Conservation (phyloP, 2,329 filamentous ascomycete genomes). For the Verticillium isaacii region DNA sequence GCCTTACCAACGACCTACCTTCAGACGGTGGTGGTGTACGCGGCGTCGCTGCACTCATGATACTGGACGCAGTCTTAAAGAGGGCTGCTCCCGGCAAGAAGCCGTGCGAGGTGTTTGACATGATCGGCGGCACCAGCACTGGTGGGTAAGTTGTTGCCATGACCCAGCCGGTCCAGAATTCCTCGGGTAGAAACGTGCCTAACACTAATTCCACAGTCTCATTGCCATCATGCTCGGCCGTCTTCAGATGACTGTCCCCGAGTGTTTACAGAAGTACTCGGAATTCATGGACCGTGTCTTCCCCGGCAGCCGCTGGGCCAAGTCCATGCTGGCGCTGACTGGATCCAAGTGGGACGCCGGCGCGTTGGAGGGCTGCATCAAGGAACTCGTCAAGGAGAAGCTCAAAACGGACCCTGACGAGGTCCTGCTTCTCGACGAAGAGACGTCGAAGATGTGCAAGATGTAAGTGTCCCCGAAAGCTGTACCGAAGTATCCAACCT, state of each 20-base stretch:
- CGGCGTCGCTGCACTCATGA: not conserved
- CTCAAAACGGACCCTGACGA: not conserved
- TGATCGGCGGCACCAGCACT: constrained; percentile 24
- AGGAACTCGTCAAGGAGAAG: not conserved
- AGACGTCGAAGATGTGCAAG: not conserved
- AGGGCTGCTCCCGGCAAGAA: constrained; percentile 8
- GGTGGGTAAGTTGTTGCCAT: constrained; percentile 9
- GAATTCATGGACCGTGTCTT: not conserved
- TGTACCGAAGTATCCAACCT: too few species aligned
- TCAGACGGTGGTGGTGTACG: not conserved
- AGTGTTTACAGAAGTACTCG: not conserved
- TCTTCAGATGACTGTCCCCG: not conserved
- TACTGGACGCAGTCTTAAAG: constrained; percentile 4
- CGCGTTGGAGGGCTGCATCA: not conserved
- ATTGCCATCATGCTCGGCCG: constrained; percentile 38
- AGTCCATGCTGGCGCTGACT: not conserved
- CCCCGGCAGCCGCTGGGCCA: too few species aligned
- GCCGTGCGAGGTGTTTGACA: constrained; percentile 22
- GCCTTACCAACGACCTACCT: too few species aligned
- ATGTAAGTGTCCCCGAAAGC: not conserved
- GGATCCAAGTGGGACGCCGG: not conserved
- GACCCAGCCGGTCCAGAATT: too few species aligned
- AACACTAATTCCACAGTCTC: constrained; percentile 5
- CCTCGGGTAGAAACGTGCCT: too few species aligned
- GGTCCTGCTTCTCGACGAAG: not conserved